Evolutionary conservation across 371 early-diverging fungal genomes (phyloP).

Genomic region (Syncephalastrum racemosum): DNA sequence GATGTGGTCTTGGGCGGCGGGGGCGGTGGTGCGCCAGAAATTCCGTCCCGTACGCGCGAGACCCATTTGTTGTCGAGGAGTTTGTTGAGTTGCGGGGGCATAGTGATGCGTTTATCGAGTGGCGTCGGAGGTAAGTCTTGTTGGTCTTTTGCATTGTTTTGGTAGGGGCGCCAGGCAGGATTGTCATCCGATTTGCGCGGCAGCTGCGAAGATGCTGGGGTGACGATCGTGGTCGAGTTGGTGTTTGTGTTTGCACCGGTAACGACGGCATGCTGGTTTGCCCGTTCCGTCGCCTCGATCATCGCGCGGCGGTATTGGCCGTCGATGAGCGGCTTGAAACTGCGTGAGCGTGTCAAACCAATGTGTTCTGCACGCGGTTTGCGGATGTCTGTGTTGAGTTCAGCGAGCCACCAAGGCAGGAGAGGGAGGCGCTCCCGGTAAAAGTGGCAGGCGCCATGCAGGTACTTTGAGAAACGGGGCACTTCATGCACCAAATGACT

Average conservation of each 20-base stretch:
- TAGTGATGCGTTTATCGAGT: too few relatives aligned
- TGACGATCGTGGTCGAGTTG: background rate
- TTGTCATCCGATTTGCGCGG: too few relatives aligned
- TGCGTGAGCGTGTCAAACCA: conserved; percentile 28
- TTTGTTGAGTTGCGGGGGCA: too few relatives aligned
- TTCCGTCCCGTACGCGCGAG: too few relatives aligned
- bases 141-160: too few relatives aligned
- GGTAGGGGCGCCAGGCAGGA: too few relatives aligned
- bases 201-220: background rate
- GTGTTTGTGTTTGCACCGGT: background rate
- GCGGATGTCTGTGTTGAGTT: conserved; percentile 48
- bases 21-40: too few relatives aligned
- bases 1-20: too few relatives aligned
- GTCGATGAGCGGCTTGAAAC: conserved; percentile 39
- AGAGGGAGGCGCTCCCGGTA: conserved; percentile 24
- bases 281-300: conserved; percentile 30
- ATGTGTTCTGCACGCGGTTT: conserved; percentile 33
- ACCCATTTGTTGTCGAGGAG: too few relatives aligned
- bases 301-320: conserved; percentile 34
- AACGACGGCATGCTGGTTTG: conserved; percentile 21
- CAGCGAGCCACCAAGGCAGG: conserved; percentile 39
- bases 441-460: conserved; percentile 80
- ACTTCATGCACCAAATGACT: conserved; percentile 91
- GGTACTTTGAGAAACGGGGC: conserved; percentile 97
- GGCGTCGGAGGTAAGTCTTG: too few relatives aligned